These are phyloP conservation scores for Podosphaera aphanis DNA, from an alignment of 2,329 filamentous ascomycete species.

Conservation along the genomic window DNA sequence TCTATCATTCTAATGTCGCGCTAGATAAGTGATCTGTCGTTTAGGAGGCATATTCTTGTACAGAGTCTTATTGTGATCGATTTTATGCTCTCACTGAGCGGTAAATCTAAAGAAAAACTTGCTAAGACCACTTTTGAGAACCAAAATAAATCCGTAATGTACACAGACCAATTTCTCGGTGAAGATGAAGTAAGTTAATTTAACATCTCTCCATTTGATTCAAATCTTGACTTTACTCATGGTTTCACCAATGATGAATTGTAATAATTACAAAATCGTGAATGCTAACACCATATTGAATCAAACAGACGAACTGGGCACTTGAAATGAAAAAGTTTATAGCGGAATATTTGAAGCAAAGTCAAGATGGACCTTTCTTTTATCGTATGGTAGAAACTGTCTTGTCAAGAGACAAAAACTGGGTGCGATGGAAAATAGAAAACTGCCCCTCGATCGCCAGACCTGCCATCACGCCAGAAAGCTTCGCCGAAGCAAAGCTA, in stretches of 20 bases:
- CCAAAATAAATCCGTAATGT: slow-evolving; percentile 60
- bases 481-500: slow-evolving; percentile 46
- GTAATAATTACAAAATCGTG: background rate
- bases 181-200: slow-evolving; percentile 56
- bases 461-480: slow-evolving; percentile 41
- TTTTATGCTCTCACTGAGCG: slow-evolving; percentile 76
- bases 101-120: slow-evolving; percentile 59
- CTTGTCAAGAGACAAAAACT: slow-evolving; percentile 87
- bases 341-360: slow-evolving; percentile 59
- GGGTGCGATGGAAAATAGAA: slow-evolving; percentile 96
- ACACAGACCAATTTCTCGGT: slow-evolving; percentile 46
- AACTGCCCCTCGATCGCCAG: slow-evolving; percentile 71
- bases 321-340: slow-evolving; percentile 54
- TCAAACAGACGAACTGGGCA: slow-evolving; percentile 54
- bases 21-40: slow-evolving; percentile 77
- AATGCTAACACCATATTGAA: background rate
- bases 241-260: background rate
- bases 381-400: slow-evolving; percentile 94
- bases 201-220: background rate
- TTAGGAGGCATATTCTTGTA: slow-evolving; percentile 80
- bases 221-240: background rate
- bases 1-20: slow-evolving; percentile 9
- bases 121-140: slow-evolving; percentile 34
- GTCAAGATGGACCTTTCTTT: slow-evolving; percentile 73
- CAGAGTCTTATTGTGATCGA: slow-evolving; percentile 88